Base-by-base conservation (phyloP, 345 rosid genomes). In the Adansonia digitata region DNA sequence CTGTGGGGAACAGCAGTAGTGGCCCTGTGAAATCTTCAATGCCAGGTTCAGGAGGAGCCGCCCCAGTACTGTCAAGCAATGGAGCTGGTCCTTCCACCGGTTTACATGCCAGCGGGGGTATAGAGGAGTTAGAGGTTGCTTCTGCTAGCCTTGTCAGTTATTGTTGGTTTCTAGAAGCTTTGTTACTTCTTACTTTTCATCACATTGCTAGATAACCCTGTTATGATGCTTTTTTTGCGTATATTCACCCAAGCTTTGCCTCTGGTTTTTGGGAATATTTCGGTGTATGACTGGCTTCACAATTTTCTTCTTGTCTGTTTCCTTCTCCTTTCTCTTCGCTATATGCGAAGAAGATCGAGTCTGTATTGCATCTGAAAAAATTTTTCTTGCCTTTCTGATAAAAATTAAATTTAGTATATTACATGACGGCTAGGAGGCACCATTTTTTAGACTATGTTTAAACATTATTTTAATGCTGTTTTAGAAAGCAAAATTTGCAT, bases 41-140 rank as follows among this genome's bases (percentile, higher is more conserved):
- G 17, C 77, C 79, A 24, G 74, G 82, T 77, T 64, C 43, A 5
- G 67, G 70, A 17, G 81, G 61, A 46, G 81, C 77, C 51, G 63
- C 80, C 29, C 43, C 82, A 29, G 74, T 62, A 73, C 45, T 71
- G 5, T 73, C 88, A 31, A 48, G 78, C 59, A 80, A 77, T 72
- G 79, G 82, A 69, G 84, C 77, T 62, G 77, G 79, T 78, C 68
- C 82, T 77, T 79, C 84, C 5, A 76, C 79, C 77, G 70, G 80
- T 82, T 74, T 77, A 26, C 76, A 48, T 66, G 48, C 83, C 15
- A 74, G 69, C 61, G 83, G 79, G 20, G 72, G 79, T 74, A 62
- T 89, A 49, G 98, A 90, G 82, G 99, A 95, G 88, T 98, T 93
- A 10, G 98, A 95, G 99, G 99, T 95, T 68, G 71, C 73, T 43